Base-by-base conservation (phyloP, 2,329 filamentous ascomycete species). In the Colletotrichum musicola region DNA sequence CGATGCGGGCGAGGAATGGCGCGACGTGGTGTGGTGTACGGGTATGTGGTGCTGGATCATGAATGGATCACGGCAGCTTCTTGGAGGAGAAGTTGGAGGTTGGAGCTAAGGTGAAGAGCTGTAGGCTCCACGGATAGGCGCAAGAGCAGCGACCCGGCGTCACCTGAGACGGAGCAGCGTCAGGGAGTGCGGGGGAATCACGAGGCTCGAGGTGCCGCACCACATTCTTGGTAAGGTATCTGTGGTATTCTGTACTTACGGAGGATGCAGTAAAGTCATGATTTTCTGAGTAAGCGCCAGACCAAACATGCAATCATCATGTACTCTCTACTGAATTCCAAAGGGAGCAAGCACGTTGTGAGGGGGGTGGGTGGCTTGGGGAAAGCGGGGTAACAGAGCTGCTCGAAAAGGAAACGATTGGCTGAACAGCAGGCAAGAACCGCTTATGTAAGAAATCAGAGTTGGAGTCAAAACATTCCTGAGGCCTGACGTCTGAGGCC, bases 81-180 rank as follows among this genome's bases (percentile, higher is more conserved):
- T 42, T 42, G 47, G 38, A 38, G 57, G 27, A 42, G 27, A 30
- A 7, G 6, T 51, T 20, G 44, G 42, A 40, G n/a, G 6, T 16
- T 47, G 40, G 38, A 55, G 40, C 25, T 35, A 14, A 30, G 38
- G 18, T 6, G 6, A 7, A 30, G 27, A 30, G 27, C 27, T 30
- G 20, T 22, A 22, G 6, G 30, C 30, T 35, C 9, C 10, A 54
- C 14, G 35, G 13, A 20, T n/a, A 42, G 20, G 22, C 22, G 22
- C 18, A 51, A 22, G 20, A 16, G 27, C 40, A 44, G 25, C n/a
- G 56, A 47, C 46, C 27, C 49, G 56, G 18, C 27, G 44, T 69
- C 55, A 69, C 56, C 66, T 69, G 66, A 69, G 66, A 69, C 62
- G 62, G 50, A n/a, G 62, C 50, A 68, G 62, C 38, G 66, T 69